Percentiles rank a stretch among this genome's conserved stretches.
These are phyloP conservation scores for Fusarium robinianum DNA, from an alignment of 2,329 filamentous ascomycete species.

Conservation along the genomic window DNA sequence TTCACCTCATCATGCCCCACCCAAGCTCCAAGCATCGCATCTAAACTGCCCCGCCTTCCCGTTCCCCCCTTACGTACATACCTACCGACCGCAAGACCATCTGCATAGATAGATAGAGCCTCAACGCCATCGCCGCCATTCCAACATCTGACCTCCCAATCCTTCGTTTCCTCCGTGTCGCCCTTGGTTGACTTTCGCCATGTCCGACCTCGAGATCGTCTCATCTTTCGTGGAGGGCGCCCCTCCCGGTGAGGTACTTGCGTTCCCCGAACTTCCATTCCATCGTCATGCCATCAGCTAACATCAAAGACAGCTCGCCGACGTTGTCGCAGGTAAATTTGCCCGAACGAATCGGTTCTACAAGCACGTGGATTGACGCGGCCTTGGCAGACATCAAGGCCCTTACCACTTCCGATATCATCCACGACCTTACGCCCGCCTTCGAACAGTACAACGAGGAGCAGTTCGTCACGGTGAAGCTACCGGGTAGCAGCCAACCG, in stretches of 20 bases:
- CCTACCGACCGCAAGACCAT: slow-evolving; percentile 20
- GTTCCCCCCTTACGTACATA: slow-evolving; percentile 23
- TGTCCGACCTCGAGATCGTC: slow-evolving; percentile 53
- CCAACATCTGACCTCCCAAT: slow-evolving; percentile 5
- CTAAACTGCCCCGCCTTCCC: slow-evolving; percentile 37
- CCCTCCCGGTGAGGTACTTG: slow-evolving; percentile 88
- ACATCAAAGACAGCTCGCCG: slow-evolving; percentile 66
- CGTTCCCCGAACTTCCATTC: slow-evolving; percentile 14
- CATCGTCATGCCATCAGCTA: slow-evolving; percentile 37
- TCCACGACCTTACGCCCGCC: slow-evolving; percentile 76
- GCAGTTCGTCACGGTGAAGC: slow-evolving; percentile 86
- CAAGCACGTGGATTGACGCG: slow-evolving; percentile 25
- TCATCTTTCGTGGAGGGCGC: slow-evolving; percentile 92
- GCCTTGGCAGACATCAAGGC: slow-evolving; percentile 77
- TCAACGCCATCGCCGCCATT: slow-evolving; percentile 24
- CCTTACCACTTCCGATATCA: slow-evolving; percentile 70
- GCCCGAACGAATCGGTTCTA: slow-evolving; percentile 19
- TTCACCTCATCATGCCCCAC: slow-evolving; percentile 26
- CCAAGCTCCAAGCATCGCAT: slow-evolving; percentile 26
- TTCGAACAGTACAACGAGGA: slow-evolving; percentile 97
- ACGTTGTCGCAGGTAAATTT: slow-evolving; percentile 90
- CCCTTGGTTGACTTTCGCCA: slow-evolving; percentile 27
- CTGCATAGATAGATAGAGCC: slow-evolving; percentile 27
- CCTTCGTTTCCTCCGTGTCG: slow-evolving; percentile 10
- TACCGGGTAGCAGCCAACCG: slow-evolving; percentile 78